Evolutionary conservation across 768 basidiomycete species (phyloP), one percentile per base, ranked within the genome.

Genomic region (Serendipita sp.): DNA sequence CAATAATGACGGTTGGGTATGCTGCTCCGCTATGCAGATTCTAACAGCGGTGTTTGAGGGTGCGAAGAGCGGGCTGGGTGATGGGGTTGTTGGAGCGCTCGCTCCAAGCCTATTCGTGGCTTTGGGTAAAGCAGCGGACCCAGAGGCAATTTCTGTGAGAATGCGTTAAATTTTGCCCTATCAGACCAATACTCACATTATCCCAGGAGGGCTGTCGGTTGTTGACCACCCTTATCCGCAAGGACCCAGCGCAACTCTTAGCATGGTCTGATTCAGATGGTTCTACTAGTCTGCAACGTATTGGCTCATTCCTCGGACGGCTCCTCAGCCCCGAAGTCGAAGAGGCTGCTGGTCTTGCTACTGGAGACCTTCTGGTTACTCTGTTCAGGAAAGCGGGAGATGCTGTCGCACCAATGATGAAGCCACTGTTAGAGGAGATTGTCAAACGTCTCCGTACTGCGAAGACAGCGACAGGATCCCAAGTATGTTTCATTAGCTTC

Each of bases 301-400:
- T 88, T 15, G 77, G 97, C 52, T 78, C 79, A 11, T 76, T 96
- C 45, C 83, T 97, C 40, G 90, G 87, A 31, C 83, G 81, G 66
- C 80, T 89, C 50, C 77, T 99, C 31, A 81, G 84, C 64, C 78
- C 78, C 0, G 82, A 78, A 66, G 83, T 88, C 67, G 88, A 92
- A 66, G 96, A 99, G 73, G 87, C 93, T 0, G 92, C 88, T 44
- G 95, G 94, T 8, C 80, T 98, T 23, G 87, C 88, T 62, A 87
- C 97, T 53, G 96, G 96, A 18, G 95, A 98, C 70, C 78, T 99
- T 46, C 88, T 99, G 71, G 89, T 98, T 67, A 93, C 97, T 69
- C 77, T 98, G 29, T 77, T 99, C 58, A 81, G 95, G 29, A 84
- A 83, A 66, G 88, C 90, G 0, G 91, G 91, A 11, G 83, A 85